These are phyloP conservation scores for Coniochaeta pulveracea DNA, from an alignment of 2,329 filamentous ascomycete species.

Conservation along the genomic window DNA sequence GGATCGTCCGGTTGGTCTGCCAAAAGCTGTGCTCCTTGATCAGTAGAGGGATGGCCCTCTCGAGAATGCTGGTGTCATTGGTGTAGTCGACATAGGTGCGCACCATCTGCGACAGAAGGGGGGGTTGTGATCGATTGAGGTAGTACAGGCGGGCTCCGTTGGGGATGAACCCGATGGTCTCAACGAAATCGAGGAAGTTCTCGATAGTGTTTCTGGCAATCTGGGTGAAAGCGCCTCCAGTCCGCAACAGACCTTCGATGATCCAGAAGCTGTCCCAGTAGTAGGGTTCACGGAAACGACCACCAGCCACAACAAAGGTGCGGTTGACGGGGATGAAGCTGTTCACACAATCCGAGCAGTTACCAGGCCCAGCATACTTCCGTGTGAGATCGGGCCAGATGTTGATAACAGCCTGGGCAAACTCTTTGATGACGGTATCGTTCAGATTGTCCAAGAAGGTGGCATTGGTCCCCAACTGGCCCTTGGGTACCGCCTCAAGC, in stretches of 20 bases:
- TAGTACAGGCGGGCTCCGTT: slow-evolving; percentile 60
- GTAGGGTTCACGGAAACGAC: slow-evolving; percentile 60
- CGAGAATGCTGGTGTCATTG: slow-evolving; percentile 48
- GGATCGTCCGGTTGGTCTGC: slow-evolving; percentile 46
- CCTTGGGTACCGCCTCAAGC: slow-evolving; percentile 38
- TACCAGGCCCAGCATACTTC: slow-evolving; percentile 37
- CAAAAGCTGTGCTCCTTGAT: slow-evolving; percentile 55
- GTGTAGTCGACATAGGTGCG: slow-evolving; percentile 53
- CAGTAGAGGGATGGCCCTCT: slow-evolving; percentile 49
- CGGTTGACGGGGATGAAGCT: slow-evolving; percentile 57
- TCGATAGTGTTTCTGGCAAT: slow-evolving; percentile 58
- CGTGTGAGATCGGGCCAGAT: slow-evolving; percentile 61
- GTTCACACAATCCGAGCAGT: slow-evolving; percentile 48
- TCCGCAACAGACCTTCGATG: slow-evolving; percentile 52
- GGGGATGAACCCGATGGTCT: slow-evolving; percentile 53
- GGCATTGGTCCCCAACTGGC: slow-evolving; percentile 42
- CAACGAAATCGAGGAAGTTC: slow-evolving; percentile 58
- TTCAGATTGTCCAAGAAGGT: slow-evolving; percentile 45
- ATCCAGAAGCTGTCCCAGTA: slow-evolving; percentile 67
- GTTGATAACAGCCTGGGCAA: slow-evolving; percentile 51
- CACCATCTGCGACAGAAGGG: slow-evolving; percentile 55
- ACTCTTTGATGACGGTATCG: slow-evolving; percentile 47
- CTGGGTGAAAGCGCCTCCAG: slow-evolving; percentile 48
- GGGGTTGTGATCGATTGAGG: slow-evolving; percentile 56
- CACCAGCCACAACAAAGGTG: slow-evolving; percentile 59